Evolutionary conservation across 2,329 filamentous ascomycete genomes (phyloP).

Genomic region (Kalaharituber pfeilii): DNA sequence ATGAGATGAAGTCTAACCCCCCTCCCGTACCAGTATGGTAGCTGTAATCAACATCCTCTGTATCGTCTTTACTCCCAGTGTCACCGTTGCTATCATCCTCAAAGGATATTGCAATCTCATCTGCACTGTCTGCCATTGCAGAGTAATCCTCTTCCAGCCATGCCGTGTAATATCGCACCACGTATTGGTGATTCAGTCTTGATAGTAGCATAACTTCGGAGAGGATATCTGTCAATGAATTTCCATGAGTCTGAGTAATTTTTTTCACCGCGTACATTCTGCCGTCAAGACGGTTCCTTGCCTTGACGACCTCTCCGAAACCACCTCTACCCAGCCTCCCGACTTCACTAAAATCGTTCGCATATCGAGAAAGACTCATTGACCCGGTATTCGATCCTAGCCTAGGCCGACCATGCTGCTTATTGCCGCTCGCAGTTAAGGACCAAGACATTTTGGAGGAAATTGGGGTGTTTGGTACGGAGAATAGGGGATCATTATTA

Average conservation of each 20-base stretch:
- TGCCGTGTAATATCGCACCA: constrained; percentile 83
- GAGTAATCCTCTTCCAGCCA: constrained; percentile 58
- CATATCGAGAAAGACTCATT: constrained; percentile 43
- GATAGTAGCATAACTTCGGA: constrained; percentile 79
- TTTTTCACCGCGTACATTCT: constrained; percentile 95
- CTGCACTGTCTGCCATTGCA: constrained; percentile 14
- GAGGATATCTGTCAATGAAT: constrained; percentile 63
- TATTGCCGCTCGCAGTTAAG: constrained; percentile 14
- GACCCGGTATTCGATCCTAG: constrained; percentile 26
- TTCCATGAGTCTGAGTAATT: constrained; percentile 64
- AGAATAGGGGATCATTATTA: constrained; percentile 32
- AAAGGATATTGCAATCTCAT: not conserved
- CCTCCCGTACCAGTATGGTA: constrained; percentile 34
- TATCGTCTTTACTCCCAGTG: constrained; percentile 25
- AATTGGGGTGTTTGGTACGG: constrained; percentile 15
- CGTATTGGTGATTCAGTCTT: constrained; percentile 75
- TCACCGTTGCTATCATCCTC: constrained; percentile 10
- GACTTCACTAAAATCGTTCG: constrained; percentile 78
- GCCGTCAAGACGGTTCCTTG: constrained; percentile 81
- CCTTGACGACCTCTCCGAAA: constrained; percentile 91
- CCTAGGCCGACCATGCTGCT: constrained; percentile 20
- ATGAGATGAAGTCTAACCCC: constrained; percentile 86
- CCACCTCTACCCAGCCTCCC: constrained; percentile 80
- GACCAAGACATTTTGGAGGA: constrained; percentile 25
- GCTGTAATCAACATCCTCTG: constrained; percentile 26